Percentiles rank a stretch among this genome's conserved stretches.
These are phyloP conservation scores for Aspergillus mulundensis DNA, from an alignment of 495 filamentous ascomycete genomes.

Conservation along the genomic window DNA sequence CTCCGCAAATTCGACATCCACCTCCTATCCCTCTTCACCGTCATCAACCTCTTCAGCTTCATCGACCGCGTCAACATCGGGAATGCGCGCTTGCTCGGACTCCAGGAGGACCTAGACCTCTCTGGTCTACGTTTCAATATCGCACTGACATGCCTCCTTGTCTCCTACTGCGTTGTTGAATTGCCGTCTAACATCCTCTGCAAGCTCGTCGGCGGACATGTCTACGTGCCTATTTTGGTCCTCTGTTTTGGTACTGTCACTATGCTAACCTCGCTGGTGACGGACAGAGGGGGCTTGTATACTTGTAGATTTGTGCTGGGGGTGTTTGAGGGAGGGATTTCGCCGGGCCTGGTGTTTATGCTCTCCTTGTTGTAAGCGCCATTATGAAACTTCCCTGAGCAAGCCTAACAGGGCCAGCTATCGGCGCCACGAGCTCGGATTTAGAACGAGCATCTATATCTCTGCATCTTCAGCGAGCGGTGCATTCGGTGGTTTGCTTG, in stretches of 20 bases:
- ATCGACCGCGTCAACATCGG: conserved; percentile 46
- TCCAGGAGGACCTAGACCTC: conserved; percentile 10
- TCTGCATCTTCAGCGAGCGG: conserved; percentile 10
- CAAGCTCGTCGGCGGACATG: conserved; percentile 1
- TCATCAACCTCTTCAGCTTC: conserved; percentile 43
- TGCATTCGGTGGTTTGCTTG: conserved; percentile 9
- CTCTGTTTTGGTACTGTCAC: conserved; percentile 2
- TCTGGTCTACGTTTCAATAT: conserved; percentile 1
- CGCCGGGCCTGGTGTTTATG: conserved; percentile 2
- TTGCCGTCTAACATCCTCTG: conserved; percentile 5
- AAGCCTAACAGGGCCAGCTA: not conserved
- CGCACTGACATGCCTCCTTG: conserved; percentile 1
- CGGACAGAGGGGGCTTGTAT: not conserved
- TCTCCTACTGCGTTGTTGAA: conserved; percentile 2
- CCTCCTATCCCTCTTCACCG: conserved; percentile 45
- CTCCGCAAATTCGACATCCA: conserved; percentile 35
- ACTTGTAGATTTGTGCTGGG: not conserved
- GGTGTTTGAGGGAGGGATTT: conserved; percentile 3
- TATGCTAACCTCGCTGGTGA: not conserved
- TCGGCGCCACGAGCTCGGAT: conserved; percentile 10
- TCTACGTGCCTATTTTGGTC: not conserved
- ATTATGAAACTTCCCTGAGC: not conserved
- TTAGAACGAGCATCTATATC: conserved; percentile 13
- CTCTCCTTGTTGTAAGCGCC: conserved; percentile 2
- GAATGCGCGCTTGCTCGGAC: conserved; percentile 1